Percentiles rank a stretch among this genome's conserved stretches.
Conservation (phyloP, 179 eudicot species). For the Beta lomatogona region DNA sequence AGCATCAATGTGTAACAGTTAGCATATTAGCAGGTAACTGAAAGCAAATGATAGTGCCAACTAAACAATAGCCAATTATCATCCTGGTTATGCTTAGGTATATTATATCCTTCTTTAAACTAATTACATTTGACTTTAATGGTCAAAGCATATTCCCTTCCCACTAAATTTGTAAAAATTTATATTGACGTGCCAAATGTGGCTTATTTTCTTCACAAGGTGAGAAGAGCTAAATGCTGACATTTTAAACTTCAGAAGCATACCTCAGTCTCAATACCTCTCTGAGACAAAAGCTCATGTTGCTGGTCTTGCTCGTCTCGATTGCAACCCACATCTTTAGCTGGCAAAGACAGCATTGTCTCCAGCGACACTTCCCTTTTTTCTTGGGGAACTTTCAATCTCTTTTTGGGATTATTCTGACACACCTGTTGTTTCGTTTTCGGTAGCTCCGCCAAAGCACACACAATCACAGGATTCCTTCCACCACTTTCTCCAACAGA, state of each 20-base stretch:
- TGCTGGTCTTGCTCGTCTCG: background rate
- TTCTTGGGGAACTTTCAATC: background rate
- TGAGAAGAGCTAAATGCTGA: background rate
- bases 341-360: background rate
- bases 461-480: slow-evolving; percentile 21
- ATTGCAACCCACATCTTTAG: background rate
- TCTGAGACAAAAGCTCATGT: slow-evolving; percentile 6
- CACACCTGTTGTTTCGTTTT: background rate
- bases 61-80: no score
- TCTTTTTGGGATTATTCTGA: slow-evolving; percentile 4
- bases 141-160: no score
- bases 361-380: background rate
- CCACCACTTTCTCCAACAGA: slow-evolving; percentile 4
- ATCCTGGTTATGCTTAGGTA: no score
- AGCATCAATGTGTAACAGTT: no score
- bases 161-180: no score
- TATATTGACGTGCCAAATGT: background rate
- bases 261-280: slow-evolving; percentile 30
- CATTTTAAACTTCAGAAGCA: background rate
- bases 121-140: no score
- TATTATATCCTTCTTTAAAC: no score
- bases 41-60: no score
- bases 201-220: background rate
- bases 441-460: slow-evolving; percentile 19
- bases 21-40: no score